Evolutionary conservation across 805 yeast species (phyloP).

Genomic region (Saitoella complicata): DNA sequence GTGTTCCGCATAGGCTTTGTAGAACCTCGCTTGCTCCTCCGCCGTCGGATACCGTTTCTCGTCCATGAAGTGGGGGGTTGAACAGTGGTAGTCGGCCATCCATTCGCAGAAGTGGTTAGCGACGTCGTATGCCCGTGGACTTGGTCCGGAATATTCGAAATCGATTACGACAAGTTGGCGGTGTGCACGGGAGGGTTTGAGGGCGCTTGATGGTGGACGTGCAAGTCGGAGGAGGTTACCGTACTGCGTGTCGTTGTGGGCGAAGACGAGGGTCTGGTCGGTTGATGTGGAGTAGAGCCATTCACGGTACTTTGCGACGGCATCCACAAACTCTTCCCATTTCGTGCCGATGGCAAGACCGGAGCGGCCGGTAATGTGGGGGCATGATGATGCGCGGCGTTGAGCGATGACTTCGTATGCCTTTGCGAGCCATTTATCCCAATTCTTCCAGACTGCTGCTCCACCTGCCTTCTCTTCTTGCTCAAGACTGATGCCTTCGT

Average conservation of each 20-base stretch:
- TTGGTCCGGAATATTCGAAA: conserved; percentile 89
- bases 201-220: conserved; percentile 35
- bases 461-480: conserved; percentile 39
- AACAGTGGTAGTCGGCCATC: conserved; percentile 84
- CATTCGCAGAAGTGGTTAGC: conserved; percentile 92
- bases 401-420: conserved; percentile 15
- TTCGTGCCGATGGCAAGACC: conserved; percentile 15
- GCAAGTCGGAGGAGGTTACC: conserved; percentile 67
- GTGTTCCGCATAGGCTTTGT: conserved; percentile 60
- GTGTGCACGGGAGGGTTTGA: conserved; percentile 36
- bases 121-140: conserved; percentile 74
- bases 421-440: conserved; percentile 52
- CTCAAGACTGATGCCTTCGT: conserved; percentile 55
- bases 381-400: no score
- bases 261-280: conserved; percentile 46
- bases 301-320: conserved; percentile 36
- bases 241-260: conserved; percentile 85
- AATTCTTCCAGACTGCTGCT: conserved; percentile 53
- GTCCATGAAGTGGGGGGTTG: conserved; percentile 40
- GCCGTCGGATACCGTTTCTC: conserved; percentile 45
- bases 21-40: conserved; percentile 51
- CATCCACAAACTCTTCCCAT: conserved; percentile 34
- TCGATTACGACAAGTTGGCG: conserved; percentile 80
- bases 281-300: conserved; percentile 40
- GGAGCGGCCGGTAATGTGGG: no score